Evolutionary conservation across 2,329 filamentous ascomycete species (phyloP).

Genomic region (Colletotrichum sp.): DNA sequence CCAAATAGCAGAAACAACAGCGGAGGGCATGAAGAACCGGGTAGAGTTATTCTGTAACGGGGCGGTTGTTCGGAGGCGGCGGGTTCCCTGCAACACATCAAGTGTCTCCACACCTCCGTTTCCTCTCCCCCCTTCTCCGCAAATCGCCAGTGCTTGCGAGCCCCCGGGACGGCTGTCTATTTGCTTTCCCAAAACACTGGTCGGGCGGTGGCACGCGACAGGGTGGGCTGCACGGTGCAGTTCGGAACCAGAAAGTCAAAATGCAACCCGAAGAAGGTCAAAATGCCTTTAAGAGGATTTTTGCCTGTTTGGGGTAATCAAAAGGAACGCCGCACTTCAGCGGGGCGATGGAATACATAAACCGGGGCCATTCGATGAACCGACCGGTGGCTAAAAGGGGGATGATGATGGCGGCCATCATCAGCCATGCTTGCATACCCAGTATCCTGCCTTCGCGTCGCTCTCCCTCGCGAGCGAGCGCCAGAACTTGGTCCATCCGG

Average conservation of each 20-base stretch:
- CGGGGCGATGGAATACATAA: not conserved
- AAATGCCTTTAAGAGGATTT: conserved; percentile 11
- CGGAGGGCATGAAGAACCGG: not conserved
- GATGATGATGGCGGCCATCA: not conserved
- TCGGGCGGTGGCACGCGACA: not conserved
- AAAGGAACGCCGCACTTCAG: not conserved
- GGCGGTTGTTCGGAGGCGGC: not conserved
- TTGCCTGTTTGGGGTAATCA: not conserved
- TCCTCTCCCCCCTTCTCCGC: not conserved
- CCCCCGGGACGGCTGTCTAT: not conserved
- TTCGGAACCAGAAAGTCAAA: not conserved
- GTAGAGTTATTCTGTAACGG: not conserved
- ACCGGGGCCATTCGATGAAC: not conserved
- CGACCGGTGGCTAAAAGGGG: not conserved
- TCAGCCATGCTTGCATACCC: conserved; percentile 21
- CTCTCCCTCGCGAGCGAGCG: not conserved
- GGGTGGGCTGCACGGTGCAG: not conserved
- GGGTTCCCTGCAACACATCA: not conserved
- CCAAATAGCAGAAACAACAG: not conserved
- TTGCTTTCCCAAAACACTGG: not conserved
- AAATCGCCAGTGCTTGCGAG: not conserved
- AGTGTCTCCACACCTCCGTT: not conserved
- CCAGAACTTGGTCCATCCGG: conserved; percentile 22
- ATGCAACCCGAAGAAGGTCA: not conserved
- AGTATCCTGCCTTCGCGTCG: conserved; percentile 9